Conservation (phyloP, 164 flowering plant genomes). For the Brasenia schreberi region DNA sequence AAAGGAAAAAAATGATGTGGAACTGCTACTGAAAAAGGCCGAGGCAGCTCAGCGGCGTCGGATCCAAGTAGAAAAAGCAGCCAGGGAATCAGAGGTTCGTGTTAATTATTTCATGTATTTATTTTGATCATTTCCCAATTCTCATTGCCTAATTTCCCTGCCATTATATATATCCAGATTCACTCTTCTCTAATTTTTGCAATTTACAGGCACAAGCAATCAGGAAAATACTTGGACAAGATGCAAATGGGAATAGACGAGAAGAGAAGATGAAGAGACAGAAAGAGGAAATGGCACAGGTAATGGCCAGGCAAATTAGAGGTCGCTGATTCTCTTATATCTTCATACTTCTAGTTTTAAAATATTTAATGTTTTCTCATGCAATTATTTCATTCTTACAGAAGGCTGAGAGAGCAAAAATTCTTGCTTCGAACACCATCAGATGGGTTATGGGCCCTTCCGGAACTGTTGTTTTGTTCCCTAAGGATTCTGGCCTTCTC, state of each 20-base stretch:
- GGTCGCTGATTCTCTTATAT: too few relatives aligned
- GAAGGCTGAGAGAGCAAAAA: conserved; percentile 2
- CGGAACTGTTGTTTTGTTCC: conserved; percentile 6
- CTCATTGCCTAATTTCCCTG: background rate
- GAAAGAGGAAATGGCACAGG: conserved; percentile 4
- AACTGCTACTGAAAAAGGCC: conserved; percentile 11
- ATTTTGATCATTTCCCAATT: background rate
- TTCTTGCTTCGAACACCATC: conserved; percentile 3
- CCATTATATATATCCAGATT: background rate
- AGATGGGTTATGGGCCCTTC: conserved; percentile 12
- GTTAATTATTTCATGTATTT: too few relatives aligned
- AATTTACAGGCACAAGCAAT: conserved; percentile 10
- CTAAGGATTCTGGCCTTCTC: conserved; percentile 6
- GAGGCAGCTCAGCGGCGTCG: conserved; percentile 11
- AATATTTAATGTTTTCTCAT: background rate
- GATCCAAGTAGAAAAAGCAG: conserved; percentile 11
- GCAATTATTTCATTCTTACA: conserved; percentile 1
- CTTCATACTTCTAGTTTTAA: background rate
- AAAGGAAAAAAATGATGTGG: conserved; percentile 11
- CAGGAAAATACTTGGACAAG: conserved; percentile 11
- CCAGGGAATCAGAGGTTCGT: conserved; percentile 6
- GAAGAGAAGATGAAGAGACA: conserved; percentile 4
- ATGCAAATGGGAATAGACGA: conserved; percentile 8
- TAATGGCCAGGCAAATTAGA: background rate
- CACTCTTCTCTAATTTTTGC: background rate